phyloP scores from a whole-genome alignment of 2,329 filamentous ascomycete species.

The Aureobasidium sp. region DNA sequence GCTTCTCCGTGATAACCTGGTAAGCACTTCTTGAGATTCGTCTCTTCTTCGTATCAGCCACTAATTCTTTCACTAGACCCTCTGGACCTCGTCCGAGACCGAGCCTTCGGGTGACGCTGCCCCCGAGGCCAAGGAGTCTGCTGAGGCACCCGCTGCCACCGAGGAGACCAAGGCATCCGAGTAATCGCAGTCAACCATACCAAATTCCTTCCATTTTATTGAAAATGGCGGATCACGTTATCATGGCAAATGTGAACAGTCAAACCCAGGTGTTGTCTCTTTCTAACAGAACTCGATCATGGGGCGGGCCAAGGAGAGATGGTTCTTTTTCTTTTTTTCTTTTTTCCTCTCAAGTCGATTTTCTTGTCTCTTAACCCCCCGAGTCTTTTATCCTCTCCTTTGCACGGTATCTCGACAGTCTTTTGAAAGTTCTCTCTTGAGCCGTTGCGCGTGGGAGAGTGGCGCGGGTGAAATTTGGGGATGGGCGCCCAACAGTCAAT shows the following conservation, averaged over 20 bases:
- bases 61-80: constrained; percentile 57
- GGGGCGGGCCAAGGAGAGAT: constrained; percentile 14
- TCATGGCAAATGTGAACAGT: constrained; percentile 16
- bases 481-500: constrained; percentile 13
- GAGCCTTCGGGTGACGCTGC: constrained; percentile 59
- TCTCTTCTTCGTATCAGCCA: neutral
- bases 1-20: constrained; percentile 92
- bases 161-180: constrained; percentile 42
- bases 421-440: neutral
- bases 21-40: constrained; percentile 34
- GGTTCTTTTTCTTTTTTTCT: constrained; percentile 13
- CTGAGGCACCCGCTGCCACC: constrained; percentile 50
- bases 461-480: constrained; percentile 5
- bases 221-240: constrained; percentile 15
- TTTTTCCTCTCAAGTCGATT: constrained; percentile 8
- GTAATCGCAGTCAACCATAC: constrained; percentile 22
- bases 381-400: constrained; percentile 8
- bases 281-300: constrained; percentile 14
- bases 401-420: neutral
- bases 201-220: constrained; percentile 7
- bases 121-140: constrained; percentile 44
- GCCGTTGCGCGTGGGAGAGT: neutral
- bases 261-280: constrained; percentile 15
- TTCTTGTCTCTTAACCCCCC: constrained; percentile 5
- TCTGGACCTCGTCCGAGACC: constrained; percentile 98